These are phyloP conservation scores for Suillus subaureus DNA, from an alignment of 768 basidiomycete species.

Conservation along the genomic window DNA sequence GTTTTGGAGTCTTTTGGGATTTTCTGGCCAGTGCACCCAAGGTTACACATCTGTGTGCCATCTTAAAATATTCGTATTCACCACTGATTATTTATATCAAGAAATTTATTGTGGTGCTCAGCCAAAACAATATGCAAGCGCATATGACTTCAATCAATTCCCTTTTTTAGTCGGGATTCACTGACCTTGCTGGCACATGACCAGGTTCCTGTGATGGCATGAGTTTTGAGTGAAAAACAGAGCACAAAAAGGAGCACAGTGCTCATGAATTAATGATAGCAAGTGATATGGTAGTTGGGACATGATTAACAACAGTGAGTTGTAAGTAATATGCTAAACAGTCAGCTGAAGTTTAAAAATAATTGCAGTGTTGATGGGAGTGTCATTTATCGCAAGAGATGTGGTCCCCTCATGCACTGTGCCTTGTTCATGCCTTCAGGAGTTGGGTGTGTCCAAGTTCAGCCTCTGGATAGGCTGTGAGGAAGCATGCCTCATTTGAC, in stretches of 20 bases:
- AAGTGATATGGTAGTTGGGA: too few species aligned
- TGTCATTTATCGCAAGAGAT: background rate
- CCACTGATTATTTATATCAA: too few species aligned
- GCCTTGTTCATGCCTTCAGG: background rate
- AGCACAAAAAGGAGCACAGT: background rate
- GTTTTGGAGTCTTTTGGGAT: too few species aligned
- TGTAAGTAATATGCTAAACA: too few species aligned
- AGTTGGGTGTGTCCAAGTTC: background rate
- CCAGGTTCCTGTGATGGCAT: background rate
- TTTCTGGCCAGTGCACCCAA: too few species aligned
- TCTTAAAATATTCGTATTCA: too few species aligned
- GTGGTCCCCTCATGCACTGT: background rate
- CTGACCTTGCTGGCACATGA: background rate
- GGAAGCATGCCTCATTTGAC: background rate
- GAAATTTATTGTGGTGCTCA: background rate
- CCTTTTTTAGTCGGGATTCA: background rate
- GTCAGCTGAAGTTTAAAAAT: too few species aligned
- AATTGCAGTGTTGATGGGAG: too few species aligned
- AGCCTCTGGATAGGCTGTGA: conserved; percentile 1
- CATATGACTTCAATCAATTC: background rate
- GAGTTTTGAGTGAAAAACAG: too few species aligned
- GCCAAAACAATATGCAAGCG: background rate
- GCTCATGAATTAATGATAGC: too few species aligned
- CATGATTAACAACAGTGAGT: too few species aligned
- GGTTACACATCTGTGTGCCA: too few species aligned